Percentiles rank a stretch among this genome's conserved stretches.
phyloP scores from a whole-genome alignment of 2,329 filamentous ascomycete genomes.

The Microsporum canis region DNA sequence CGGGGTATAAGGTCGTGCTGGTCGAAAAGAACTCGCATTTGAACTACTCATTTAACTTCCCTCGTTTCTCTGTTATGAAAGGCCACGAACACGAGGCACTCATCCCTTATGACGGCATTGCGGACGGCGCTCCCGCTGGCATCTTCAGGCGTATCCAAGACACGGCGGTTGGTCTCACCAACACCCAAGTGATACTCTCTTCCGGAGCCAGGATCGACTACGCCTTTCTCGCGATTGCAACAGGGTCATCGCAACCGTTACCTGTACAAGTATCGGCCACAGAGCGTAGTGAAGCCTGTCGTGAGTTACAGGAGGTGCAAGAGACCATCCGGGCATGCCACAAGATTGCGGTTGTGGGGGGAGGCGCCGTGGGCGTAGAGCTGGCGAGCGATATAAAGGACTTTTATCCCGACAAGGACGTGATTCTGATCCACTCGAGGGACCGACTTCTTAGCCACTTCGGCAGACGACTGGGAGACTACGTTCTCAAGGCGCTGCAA shows the following conservation, averaged over 20 bases:
- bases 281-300: slow-evolving; percentile 10
- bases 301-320: slow-evolving; percentile 13
- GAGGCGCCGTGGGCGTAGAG: slow-evolving; percentile 63
- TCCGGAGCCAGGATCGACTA: slow-evolving; percentile 40
- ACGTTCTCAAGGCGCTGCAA: slow-evolving; percentile 11
- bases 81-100: slow-evolving; percentile 50
- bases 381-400: slow-evolving; percentile 69
- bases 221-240: slow-evolving; percentile 46
- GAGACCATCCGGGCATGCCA: slow-evolving; percentile 34
- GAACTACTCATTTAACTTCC: slow-evolving; percentile 50
- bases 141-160: slow-evolving; percentile 36
- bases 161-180: slow-evolving; percentile 23
- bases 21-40: slow-evolving; percentile 52
- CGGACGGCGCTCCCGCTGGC: slow-evolving; percentile 27
- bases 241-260: slow-evolving; percentile 35
- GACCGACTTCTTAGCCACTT: slow-evolving; percentile 41
- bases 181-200: slow-evolving; percentile 37
- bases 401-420: slow-evolving; percentile 50
- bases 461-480: slow-evolving; percentile 13
- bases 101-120: slow-evolving; percentile 44
- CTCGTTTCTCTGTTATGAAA: slow-evolving; percentile 46
- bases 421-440: slow-evolving; percentile 66
- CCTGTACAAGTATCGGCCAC: slow-evolving; percentile 6
- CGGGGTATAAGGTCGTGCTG: slow-evolving; percentile 43
- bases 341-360: slow-evolving; percentile 29